phyloP scores from a whole-genome alignment of 306 rosid genomes.

The Cucurbita ficifolia region DNA sequence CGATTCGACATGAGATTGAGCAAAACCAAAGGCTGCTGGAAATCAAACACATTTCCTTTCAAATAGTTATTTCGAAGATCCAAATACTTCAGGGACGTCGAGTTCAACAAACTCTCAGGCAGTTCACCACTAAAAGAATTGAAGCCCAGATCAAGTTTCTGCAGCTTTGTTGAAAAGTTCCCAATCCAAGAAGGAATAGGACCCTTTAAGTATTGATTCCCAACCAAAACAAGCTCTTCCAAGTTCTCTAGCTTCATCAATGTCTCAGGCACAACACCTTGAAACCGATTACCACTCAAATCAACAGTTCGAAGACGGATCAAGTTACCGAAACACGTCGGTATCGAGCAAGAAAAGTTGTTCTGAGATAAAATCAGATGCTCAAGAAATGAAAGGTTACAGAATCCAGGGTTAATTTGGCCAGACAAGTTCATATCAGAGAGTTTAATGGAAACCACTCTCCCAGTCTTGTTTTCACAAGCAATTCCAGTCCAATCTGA shows the following conservation, averaged over 20 bases:
- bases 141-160: conserved; percentile 40
- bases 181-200: conserved; percentile 67
- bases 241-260: conserved; percentile 44
- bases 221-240: conserved; percentile 53
- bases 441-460: conserved; percentile 55
- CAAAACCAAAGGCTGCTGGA: conserved; percentile 51
- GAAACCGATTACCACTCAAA: conserved; percentile 56
- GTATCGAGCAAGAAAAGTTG: conserved; percentile 42
- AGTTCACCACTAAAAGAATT: conserved; percentile 54
- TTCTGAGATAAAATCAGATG: conserved; percentile 50
- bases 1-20: conserved; percentile 79
- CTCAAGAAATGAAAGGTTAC: conserved; percentile 43
- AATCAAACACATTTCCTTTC: conserved; percentile 49
- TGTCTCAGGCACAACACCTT: conserved; percentile 54
- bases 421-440: conserved; percentile 62
- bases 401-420: conserved; percentile 43
- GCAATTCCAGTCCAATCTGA: conserved; percentile 59
- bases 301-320: conserved; percentile 33
- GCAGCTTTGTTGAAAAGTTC: conserved; percentile 61
- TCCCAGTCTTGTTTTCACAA: conserved; percentile 57
- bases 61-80: conserved; percentile 48
- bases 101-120: conserved; percentile 56
- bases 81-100: conserved; percentile 52
- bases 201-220: conserved; percentile 63
- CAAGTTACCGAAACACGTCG: conserved; percentile 54